A percentile compares a stretch with the other conserved stretches of the same genome.
phyloP scores from a whole-genome alignment of 225 moss, liverwort and hornwort species.

The Marchantia polymorpha region DNA sequence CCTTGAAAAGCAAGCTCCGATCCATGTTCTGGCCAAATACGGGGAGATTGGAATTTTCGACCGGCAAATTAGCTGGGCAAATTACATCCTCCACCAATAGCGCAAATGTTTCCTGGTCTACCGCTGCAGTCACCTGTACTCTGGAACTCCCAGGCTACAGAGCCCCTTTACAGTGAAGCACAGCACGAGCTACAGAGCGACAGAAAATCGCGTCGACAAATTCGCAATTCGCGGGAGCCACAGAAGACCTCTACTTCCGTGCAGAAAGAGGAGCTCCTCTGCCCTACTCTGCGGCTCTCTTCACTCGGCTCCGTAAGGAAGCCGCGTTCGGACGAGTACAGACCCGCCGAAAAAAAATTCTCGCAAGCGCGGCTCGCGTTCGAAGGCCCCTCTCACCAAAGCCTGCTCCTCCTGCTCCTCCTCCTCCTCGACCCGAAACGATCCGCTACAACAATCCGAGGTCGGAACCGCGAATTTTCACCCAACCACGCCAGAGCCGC shows the following conservation, averaged over 20 bases:
- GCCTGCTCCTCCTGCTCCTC: background rate
- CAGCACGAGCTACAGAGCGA: background rate
- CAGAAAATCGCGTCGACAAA: background rate
- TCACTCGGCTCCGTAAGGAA: background rate
- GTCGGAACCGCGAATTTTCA: background rate
- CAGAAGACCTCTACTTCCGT: background rate
- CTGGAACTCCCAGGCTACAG: background rate
- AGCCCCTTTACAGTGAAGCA: background rate
- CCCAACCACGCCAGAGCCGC: slow-evolving; percentile 22
- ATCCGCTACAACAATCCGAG: slow-evolving; percentile 8
- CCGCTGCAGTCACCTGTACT: background rate
- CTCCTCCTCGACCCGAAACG: background rate
- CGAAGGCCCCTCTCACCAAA: background rate
- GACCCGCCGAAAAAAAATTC: background rate
- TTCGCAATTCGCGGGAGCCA: background rate
- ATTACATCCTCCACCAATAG: background rate
- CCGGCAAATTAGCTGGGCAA: background rate
- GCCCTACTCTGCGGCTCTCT: background rate
- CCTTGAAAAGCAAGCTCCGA: slow-evolving; percentile 9
- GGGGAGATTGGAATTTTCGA: background rate
- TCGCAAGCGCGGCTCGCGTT: background rate
- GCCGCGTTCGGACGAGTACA: background rate
- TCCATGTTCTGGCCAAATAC: background rate
- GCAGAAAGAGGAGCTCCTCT: background rate
- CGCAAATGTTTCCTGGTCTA: background rate